These are phyloP conservation scores for Isatis lusitanica DNA, from an alignment of 441 rosid species.

Conservation along the genomic window DNA sequence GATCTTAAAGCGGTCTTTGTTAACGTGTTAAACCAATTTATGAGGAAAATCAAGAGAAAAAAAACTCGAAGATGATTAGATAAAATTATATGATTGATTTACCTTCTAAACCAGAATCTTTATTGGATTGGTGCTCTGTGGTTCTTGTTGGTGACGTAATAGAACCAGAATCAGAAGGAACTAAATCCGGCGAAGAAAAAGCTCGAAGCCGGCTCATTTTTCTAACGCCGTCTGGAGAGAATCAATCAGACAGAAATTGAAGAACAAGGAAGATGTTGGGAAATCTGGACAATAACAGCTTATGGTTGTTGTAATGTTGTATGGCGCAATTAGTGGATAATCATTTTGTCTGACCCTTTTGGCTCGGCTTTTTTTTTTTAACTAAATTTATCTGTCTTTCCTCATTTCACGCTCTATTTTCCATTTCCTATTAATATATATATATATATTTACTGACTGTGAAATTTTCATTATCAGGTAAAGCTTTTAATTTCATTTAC, in stretches of 20 bases:
- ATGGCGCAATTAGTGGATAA: conserved; percentile 34
- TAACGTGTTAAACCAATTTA: background rate
- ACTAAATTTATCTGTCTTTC: conserved; percentile 12
- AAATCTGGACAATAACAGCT: conserved; percentile 12
- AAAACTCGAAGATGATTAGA: background rate
- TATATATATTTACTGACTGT: too few relatives aligned
- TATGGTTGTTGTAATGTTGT: conserved; percentile 19
- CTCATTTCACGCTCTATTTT: conserved; percentile 34
- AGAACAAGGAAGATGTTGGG: conserved; percentile 7
- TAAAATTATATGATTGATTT: background rate
- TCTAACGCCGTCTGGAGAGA: conserved; percentile 1
- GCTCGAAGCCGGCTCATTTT: conserved; percentile 40
- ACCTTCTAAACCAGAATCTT: conserved; percentile 59
- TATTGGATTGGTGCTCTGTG: conserved; percentile 22
- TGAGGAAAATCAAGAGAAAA: background rate
- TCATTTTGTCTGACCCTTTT: conserved; percentile 19
- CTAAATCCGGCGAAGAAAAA: conserved; percentile 59
- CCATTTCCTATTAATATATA: background rate
- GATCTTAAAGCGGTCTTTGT: background rate
- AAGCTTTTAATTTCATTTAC: too few relatives aligned
- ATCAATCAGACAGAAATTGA: conserved; percentile 2
- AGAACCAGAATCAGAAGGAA: conserved; percentile 22
- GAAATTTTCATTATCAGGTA: too few relatives aligned
- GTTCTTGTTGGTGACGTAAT: conserved; percentile 25
- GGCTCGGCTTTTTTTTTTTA: background rate